phyloP scores from a whole-genome alignment of 1,284 basidiomycete genomes.

The Irpex sp. region DNA sequence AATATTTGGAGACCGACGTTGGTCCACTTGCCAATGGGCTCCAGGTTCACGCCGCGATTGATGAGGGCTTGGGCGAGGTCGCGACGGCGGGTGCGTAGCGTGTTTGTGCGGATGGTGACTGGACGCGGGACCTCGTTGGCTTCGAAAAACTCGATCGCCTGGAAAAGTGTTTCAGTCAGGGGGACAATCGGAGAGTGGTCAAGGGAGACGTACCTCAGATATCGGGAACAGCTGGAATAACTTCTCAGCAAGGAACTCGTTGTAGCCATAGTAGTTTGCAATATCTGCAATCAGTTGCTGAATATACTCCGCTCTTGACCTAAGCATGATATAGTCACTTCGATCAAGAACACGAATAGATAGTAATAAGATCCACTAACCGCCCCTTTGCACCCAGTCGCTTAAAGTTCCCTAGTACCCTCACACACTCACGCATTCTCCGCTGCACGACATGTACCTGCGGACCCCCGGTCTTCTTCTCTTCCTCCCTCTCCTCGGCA shows the following conservation, averaged over 20 bases:
- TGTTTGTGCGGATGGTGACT: constrained; percentile 98
- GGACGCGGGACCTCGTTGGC: constrained; percentile 96
- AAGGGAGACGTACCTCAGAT: constrained; percentile 65
- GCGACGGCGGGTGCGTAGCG: constrained; percentile 87
- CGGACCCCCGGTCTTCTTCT: constrained; percentile 68
- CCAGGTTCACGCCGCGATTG: constrained; percentile 94
- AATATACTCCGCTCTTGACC: constrained; percentile 86
- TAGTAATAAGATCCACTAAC: constrained; percentile 38
- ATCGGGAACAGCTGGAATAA: constrained; percentile 93
- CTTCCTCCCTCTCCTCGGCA: constrained; percentile 76
- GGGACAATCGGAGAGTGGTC: constrained; percentile 1
- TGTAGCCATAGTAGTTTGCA: constrained; percentile 96
- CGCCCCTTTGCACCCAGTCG: constrained; percentile 65
- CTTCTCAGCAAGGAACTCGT: constrained; percentile 92
- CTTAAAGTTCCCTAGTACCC: constrained; percentile 76
- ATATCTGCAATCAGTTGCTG: constrained; percentile 89
- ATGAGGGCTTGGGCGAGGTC: constrained; percentile 95
- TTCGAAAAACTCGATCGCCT: constrained; percentile 99
- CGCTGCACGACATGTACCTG: constrained; percentile 84
- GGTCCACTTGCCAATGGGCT: constrained; percentile 98
- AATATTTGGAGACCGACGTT: constrained; percentile 98
- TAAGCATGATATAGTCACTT: constrained; percentile 26
- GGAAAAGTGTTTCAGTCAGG: constrained; percentile 12
- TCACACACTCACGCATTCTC: constrained; percentile 86
- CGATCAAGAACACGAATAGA: neutral